Evolutionary conservation across 306 rosid genomes (phyloP), one percentile per base, ranked within the genome.

Genomic region (Casuarina equisetifolia): DNA sequence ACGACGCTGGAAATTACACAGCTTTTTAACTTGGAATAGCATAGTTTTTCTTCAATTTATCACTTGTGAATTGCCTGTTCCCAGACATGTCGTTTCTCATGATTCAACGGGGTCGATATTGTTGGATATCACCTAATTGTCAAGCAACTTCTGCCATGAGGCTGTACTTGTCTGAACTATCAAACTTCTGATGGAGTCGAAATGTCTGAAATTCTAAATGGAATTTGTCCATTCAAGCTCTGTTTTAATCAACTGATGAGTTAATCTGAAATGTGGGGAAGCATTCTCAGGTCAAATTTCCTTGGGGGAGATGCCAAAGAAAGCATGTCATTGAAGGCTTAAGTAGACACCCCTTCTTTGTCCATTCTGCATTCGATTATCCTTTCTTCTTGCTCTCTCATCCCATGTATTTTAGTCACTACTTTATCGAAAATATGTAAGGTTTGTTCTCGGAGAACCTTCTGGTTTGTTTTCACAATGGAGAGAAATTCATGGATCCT

Each of bases 1-100:
- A 7, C 45, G 48, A 35, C 63, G 74, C 64, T 73, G 81, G 82
- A 78, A 50, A 16, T 9, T 76, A 59, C 52, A 68, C 84, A 42
- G 46, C 8, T 43, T 5, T 42, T 66, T 66, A 66, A 19, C 16
- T 66, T 67, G 71, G 71, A n/a, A 67, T 43, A 19, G 13, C 71
- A 15, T 64, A 8, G 19, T 66, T 66, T 40, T 17, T 17, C 71
- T 67, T 40, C 4, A 58, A 58, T 66, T 40, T 17, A 42, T 17
- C 42, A n/a, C 50, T 42, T 42, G 50, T 19, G 10, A 1, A 66
- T 32, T 63, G 15, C 42, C 8, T 42, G 40, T 66, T 17, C 20
- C 19, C n/a, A 5, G 20, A 40, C 49, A 43, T 38, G n/a, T 67
- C 50, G 1, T 67, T 7, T 67, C 50, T 67, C n/a, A n/a, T 17